Evolutionary conservation across 805 yeast genomes (phyloP), one percentile per base, ranked within the genome.

Genomic region (Barnettozyma wickerhamii): DNA sequence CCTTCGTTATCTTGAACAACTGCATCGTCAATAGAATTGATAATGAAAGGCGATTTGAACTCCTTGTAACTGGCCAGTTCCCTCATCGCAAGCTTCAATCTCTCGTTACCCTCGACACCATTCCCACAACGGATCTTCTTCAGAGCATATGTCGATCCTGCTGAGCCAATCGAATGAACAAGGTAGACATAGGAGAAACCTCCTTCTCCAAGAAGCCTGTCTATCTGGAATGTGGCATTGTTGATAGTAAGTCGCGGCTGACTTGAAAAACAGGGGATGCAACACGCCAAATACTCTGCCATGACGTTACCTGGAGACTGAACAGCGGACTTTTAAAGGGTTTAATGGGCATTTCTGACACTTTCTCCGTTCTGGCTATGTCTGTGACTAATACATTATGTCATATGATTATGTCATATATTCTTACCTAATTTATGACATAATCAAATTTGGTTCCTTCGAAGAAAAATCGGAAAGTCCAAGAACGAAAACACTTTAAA

Each of bases 121-220:
- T 30, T 26, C 1, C 44, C 44, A 60, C 96, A 89, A 45, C 90
- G 68, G 40, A 88, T 85, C 65, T 85, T 84, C 66, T 90, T 90
- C 55, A 90, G 65, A 4, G 96, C 96, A 55, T 77, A 85, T 33
- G 64, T 51, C 28, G 72, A 73, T 26, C 71, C 65, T 13, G 17
- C 17, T 7, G 44, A 21, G 48, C 69, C 65, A 10, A 58, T 50
- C 19, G 68, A 66, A 48, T 77, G 70, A 4, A 89, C 95, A 18
- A 88, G 66, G 55, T 90, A 90, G 7, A 87, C 95, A 51, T 84
- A 88, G 1, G 95, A 81, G 56, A 84, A 84, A 12, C 93, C 95
- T 3, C 95, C 95, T 64, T 89, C 97, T 9, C 95, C 96, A 6
- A 90, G 66, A n/a, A 90, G 69, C 44, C 77, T 72, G 40, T 79